Percentiles rank a stretch among this genome's conserved stretches.
Conservation (phyloP, 352 stramenopile genomes). For the Pythium diclinum region DNA sequence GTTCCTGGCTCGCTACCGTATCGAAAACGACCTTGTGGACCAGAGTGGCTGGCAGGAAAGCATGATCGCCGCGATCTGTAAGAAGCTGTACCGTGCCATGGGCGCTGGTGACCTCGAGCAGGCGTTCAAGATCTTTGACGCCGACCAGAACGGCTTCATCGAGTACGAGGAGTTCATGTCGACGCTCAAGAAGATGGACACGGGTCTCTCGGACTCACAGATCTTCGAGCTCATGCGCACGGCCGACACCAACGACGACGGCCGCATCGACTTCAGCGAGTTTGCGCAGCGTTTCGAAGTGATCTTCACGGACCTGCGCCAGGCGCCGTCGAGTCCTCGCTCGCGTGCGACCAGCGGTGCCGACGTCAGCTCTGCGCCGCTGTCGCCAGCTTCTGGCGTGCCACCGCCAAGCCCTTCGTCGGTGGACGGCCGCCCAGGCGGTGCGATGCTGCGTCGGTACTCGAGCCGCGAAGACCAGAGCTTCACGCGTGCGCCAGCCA, state of each 20-base stretch:
- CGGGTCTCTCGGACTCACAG: conserved; percentile 88
- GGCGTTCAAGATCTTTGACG: conserved; percentile 91
- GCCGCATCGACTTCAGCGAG: conserved; percentile 89
- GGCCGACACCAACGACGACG: conserved; percentile 90
- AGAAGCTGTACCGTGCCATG: conserved; percentile 91
- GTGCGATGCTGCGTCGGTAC: conserved; percentile 45
- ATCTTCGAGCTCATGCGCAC: conserved; percentile 93
- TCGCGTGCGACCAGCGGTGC: conserved; percentile 18
- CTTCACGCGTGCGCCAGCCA: conserved; percentile 49
- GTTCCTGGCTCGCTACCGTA: conserved; percentile 92
- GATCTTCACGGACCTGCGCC: conserved; percentile 82
- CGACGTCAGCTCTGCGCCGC: conserved; percentile 12
- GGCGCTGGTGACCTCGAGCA: conserved; percentile 86
- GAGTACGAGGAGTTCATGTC: conserved; percentile 93
- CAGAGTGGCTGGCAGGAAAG: conserved; percentile 87
- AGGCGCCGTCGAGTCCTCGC: conserved; percentile 29
- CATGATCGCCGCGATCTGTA: conserved; percentile 90
- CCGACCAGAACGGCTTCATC: conserved; percentile 87
- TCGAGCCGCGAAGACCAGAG: conserved; percentile 62
- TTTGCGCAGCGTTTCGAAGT: conserved; percentile 91
- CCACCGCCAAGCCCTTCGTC: conserved; percentile 13
- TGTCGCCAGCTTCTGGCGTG: conserved; percentile 3
- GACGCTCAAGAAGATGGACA: conserved; percentile 90
- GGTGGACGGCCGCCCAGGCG: conserved; percentile 8
- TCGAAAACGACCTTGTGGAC: conserved; percentile 87